Evolutionary conservation across 176 grass and related monocot species (phyloP).

Genomic region (Carex cristatella): DNA sequence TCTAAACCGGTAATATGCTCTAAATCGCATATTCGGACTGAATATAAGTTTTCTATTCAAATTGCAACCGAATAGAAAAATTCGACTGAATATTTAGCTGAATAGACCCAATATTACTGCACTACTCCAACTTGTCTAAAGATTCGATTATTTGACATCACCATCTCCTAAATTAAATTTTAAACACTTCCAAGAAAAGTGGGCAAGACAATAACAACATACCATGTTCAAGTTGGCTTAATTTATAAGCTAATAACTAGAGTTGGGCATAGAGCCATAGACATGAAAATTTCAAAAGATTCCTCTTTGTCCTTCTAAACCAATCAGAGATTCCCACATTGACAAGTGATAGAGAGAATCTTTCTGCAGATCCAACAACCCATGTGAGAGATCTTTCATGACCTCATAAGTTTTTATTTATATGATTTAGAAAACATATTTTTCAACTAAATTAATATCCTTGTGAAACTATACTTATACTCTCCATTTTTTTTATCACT

Average conservation of each 20-base stretch:
- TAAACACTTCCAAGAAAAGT: background rate
- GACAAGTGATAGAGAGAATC: background rate
- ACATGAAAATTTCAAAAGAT: background rate
- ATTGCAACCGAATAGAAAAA: too few species aligned
- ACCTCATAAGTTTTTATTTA: background rate
- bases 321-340: background rate
- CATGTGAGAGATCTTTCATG: constrained; percentile 3
- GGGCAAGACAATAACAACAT: background rate
- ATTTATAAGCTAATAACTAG: background rate
- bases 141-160: background rate
- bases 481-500: background rate
- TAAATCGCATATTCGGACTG: too few species aligned
- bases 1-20: too few species aligned
- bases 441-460: background rate
- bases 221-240: background rate
- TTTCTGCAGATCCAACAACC: background rate
- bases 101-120: too few species aligned
- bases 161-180: background rate
- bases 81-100: too few species aligned
- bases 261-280: background rate
- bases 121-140: too few species aligned
- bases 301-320: background rate
- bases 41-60: too few species aligned
- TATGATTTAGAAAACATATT: background rate
- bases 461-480: background rate